Percentiles rank a stretch among this genome's conserved stretches.
phyloP scores from a whole-genome alignment of 2,329 filamentous ascomycete species.

The Penicillium sp. region DNA sequence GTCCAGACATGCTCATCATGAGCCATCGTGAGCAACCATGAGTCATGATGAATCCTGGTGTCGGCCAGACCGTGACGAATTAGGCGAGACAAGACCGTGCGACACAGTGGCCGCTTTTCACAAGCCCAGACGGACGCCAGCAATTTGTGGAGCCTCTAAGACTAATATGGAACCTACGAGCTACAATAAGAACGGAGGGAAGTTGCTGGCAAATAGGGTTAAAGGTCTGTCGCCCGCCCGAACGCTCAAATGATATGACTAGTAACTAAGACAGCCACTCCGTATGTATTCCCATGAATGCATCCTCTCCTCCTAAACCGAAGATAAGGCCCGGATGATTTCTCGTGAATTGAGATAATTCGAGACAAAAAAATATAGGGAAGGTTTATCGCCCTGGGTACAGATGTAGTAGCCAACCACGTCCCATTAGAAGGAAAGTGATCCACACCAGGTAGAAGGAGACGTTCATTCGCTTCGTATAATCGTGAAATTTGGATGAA shows the following conservation, averaged over 20 bases:
- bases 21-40: conserved; percentile 19
- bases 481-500: conserved; percentile 3
- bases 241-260: conserved; percentile 8
- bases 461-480: background rate
- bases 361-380: conserved; percentile 4
- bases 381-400: background rate
- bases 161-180: background rate
- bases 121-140: background rate
- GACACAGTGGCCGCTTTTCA: background rate
- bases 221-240: background rate
- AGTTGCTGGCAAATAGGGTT: background rate
- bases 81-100: background rate
- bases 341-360: conserved; percentile 12
- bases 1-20: conserved; percentile 10
- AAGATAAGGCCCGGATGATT: background rate
- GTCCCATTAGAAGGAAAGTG: background rate
- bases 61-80: background rate
- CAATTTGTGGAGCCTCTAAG: background rate
- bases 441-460: background rate
- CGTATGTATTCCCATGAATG: background rate
- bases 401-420: background rate
- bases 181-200: background rate
- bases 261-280: background rate
- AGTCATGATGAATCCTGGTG: conserved; percentile 16
- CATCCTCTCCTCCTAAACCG: background rate